Evolutionary conservation across 2,329 filamentous ascomycete genomes (phyloP), one percentile per base, ranked within the genome.

Genomic region (Talaromyces sp.): DNA sequence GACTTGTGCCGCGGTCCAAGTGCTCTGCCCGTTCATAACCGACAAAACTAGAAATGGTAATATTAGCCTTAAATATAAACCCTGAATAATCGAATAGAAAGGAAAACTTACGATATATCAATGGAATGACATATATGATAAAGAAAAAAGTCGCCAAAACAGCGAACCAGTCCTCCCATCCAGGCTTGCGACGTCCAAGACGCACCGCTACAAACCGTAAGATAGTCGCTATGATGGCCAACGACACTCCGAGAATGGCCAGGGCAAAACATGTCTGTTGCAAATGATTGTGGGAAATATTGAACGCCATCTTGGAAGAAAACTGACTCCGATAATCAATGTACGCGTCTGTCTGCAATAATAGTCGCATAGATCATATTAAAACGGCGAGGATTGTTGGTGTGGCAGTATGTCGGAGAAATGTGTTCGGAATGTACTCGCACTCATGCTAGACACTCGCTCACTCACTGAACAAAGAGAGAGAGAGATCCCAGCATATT

Each of bases 121-220:
- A 50, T 31, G 60, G 60, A 16, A 63, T 63, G 22, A 63, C 60
- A 37, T 63, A 63, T 45, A 63, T 45, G 14, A 63, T 41, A 19
- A 63, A 63, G 19, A 63, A 63, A 13, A 63, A 57, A 24, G 60
- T 63, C 22, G 60, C 60, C 37, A 63, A 16, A n/a, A 63, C 49
- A 35, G 33, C 41, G 24, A 63, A 63, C 35, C 35, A 63, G 37
- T 63, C 60, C 11, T 63, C 60, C 60, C 60, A 63, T 24, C 60
- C 52, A 45, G 60, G 49, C 50, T 45, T 56, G 49, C 49, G 60
- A 24, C 54, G 54, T n/a, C 24, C 52, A 37, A 35, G 49, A 8
- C 49, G 60, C 24, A 63, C 50, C 22, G 60, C 47, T 37, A 63
- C 35, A 57, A 63, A 63, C 13, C 49, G 60, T 31, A 63, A 50